A percentile compares a stretch with the other conserved stretches of the same genome.
Evolutionary conservation across 2,329 filamentous ascomycete species (phyloP).

Genomic region (Ophiocordyceps camponoti-saundersi): DNA sequence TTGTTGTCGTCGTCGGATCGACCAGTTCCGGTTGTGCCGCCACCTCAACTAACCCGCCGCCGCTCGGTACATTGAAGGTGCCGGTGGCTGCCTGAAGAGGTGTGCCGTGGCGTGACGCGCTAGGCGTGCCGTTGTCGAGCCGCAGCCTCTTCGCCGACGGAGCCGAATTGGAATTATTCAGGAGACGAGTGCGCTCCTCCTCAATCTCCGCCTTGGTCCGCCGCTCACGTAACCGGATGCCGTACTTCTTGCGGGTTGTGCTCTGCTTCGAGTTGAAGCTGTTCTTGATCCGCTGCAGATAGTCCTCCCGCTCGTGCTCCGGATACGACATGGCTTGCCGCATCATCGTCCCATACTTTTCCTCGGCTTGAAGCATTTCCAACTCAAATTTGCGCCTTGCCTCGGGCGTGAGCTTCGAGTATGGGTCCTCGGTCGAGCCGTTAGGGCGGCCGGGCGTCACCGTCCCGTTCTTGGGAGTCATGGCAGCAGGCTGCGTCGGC

Average conservation of each 20-base stretch:
- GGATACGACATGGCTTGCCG: constrained; percentile 20
- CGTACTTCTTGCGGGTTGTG: constrained; percentile 38
- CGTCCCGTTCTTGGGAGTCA: neutral
- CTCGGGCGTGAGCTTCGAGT: constrained; percentile 22
- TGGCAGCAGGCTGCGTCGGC: neutral
- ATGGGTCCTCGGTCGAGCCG: constrained; percentile 18
- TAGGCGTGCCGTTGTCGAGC: constrained; percentile 4
- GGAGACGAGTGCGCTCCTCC: constrained; percentile 21
- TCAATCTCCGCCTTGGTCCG: constrained; percentile 29
- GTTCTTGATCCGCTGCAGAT: constrained; percentile 28
- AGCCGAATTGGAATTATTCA: constrained; percentile 1
- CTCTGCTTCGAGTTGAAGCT: constrained; percentile 38
- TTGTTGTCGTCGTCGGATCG: constrained; percentile 16
- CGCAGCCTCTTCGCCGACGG: constrained; percentile 10
- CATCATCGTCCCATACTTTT: constrained; percentile 23
- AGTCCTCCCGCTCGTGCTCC: constrained; percentile 15
- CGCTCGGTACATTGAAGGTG: constrained; percentile 14
- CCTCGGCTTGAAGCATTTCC: constrained; percentile 13
- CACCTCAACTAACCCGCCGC: constrained; percentile 15
- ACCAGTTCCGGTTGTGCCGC: constrained; percentile 17
- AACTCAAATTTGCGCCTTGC: constrained; percentile 9
- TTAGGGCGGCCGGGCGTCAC: neutral
- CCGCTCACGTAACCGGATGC: constrained; percentile 33
- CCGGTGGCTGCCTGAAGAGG: neutral
- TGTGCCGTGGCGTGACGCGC: neutral